Base-by-base conservation (phyloP, 129 eudicot species). In the Artemisia argyi region DNA sequence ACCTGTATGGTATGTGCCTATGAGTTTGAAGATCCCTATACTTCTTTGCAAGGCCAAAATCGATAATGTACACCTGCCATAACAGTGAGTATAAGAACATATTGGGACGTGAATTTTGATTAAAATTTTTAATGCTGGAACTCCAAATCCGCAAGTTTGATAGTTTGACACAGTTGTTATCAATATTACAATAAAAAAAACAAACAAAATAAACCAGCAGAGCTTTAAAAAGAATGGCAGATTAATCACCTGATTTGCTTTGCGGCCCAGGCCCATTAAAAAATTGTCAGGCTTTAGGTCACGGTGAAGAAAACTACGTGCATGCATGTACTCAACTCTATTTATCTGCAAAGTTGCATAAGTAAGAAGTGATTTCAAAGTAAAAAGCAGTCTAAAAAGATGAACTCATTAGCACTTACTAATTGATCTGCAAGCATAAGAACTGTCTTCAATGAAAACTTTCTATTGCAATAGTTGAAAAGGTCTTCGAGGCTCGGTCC, bases 251-350 rank as follows among this genome's bases (percentile, higher is more conserved):
- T 88, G 99, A 78, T 95, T 95, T 54, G 97, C 99, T 79, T 88
- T 95, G 82, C 99, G 99, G 30, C 97, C 99, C 80, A 95, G 82
- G 79, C 99, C 99, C 97, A 95, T 95, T 73, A 95, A 77, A 76
- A 95, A 95, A 83, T 95, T 95, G 79, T 95, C 99, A 51, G 99
- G 99, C 89, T 95, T 95, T 74, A 95, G 90, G 75, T 95, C 99
- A 15, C 99, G 97, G 85, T 95, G 99, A 80, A 95, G 94, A 83
- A 95, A 90, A 71, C 99, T 96, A 69, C 94, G 91, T 61, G 99
- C 86, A 60, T 95, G 99, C 97, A 95, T 88, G 86, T 88, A 95
- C 70, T 95, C 99, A 77, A 95, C 99, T 81, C 99, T 90, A 77
- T 86, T 90, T 69, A 95, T 95, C 99, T 95, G 84, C 73, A 66